Evolutionary conservation across 2,329 filamentous ascomycete species (phyloP).

Genomic region (Ophiocordyceps polyrhachis-furcata): DNA sequence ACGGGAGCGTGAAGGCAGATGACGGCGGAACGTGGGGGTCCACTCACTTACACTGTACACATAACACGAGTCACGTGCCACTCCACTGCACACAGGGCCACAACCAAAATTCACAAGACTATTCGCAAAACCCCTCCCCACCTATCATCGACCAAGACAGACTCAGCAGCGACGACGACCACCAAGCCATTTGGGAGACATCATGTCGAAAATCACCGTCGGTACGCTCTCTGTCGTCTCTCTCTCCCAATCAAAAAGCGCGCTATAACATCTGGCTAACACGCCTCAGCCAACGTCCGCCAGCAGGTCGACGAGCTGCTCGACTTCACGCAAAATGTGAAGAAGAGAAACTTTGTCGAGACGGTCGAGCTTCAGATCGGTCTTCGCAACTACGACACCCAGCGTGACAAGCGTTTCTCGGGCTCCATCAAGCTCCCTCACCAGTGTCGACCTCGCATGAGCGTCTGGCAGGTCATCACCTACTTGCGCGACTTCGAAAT

Average conservation of each 20-base stretch:
- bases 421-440: constrained; percentile 92
- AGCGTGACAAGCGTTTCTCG: constrained; percentile 99
- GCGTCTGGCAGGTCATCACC: constrained; percentile 38
- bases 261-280: constrained; percentile 12
- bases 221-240: constrained; percentile 19
- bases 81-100: too few relatives aligned
- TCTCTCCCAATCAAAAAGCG: neutral
- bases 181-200: constrained; percentile 64
- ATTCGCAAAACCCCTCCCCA: constrained; percentile 5
- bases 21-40: too few relatives aligned
- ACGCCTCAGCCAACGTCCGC: constrained; percentile 62
- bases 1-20: too few relatives aligned
- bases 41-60: too few relatives aligned
- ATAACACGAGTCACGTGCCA: too few relatives aligned
- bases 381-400: constrained; percentile 96
- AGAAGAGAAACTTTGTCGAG: constrained; percentile 97
- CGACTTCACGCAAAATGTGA: constrained; percentile 82
- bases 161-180: constrained; percentile 28
- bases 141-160: constrained; percentile 6
- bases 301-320: constrained; percentile 84
- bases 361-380: constrained; percentile 84
- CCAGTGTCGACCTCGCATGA: constrained; percentile 81
- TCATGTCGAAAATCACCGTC: constrained; percentile 78
- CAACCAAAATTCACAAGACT: too few relatives aligned
- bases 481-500: constrained; percentile 5